phyloP scores from a whole-genome alignment of 345 rosid species.

The Murraya koenigii region DNA sequence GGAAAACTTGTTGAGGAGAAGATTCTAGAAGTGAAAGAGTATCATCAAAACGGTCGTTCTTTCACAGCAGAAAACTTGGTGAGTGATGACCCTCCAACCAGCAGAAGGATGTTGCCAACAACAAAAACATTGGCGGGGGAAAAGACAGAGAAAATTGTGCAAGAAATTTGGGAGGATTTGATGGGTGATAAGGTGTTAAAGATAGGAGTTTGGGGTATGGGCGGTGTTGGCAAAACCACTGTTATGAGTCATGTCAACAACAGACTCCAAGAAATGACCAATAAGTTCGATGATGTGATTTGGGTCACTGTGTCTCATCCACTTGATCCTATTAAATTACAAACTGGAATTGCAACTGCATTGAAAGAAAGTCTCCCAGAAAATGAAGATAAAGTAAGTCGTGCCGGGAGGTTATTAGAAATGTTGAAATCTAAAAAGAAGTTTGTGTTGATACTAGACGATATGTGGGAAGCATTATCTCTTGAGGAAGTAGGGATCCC shows the following conservation, averaged over 20 bases:
- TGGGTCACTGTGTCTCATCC: background rate
- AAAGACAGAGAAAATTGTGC: too few species aligned
- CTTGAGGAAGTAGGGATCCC: background rate
- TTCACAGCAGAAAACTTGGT: background rate
- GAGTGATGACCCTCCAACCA: background rate
- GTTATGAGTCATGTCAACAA: rapidly evolving
- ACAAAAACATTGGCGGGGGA: background rate
- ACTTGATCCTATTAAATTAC: background rate
- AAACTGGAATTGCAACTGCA: background rate
- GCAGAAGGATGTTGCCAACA: background rate
- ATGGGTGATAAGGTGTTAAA: too few species aligned
- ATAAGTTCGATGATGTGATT: too few species aligned
- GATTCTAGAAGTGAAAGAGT: background rate
- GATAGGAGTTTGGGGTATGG: too few species aligned
- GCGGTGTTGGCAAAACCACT: too few species aligned
- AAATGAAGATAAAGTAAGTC: background rate
- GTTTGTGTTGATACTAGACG: background rate
- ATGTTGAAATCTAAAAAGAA: background rate
- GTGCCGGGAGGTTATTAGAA: background rate
- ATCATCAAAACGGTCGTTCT: background rate
- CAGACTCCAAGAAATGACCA: rapidly evolving
- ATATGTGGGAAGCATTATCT: background rate
- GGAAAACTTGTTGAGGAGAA: too few species aligned
- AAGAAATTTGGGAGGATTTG: too few species aligned
- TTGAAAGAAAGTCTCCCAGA: background rate